Evolutionary conservation across 176 grass and related monocot genomes (phyloP).

Genomic region (Oryza longistaminata): DNA sequence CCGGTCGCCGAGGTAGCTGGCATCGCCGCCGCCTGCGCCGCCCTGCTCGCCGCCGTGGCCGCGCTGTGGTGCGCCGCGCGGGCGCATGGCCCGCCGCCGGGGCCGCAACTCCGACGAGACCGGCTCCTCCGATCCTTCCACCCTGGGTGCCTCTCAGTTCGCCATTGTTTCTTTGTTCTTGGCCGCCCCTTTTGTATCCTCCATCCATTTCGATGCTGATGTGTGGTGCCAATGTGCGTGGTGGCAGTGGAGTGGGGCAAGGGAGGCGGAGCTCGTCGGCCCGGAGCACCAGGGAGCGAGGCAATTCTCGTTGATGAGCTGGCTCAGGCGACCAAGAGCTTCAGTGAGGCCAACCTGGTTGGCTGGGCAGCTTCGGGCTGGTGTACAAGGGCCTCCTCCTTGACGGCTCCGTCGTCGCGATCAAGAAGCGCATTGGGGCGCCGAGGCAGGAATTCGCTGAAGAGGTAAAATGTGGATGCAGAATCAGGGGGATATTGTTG

Average conservation of each 20-base stretch:
- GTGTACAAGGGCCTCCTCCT: constrained; percentile 97
- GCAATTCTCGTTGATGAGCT: constrained; percentile 79
- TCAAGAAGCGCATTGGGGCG: constrained; percentile 64
- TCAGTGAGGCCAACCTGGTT: constrained; percentile 69
- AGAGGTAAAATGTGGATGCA: constrained; percentile 64
- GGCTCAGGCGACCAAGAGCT: constrained; percentile 79
- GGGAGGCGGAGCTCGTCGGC: constrained; percentile 43
- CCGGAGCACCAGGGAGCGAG: constrained; percentile 52
- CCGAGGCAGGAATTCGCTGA: constrained; percentile 63
- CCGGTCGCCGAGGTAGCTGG: constrained; percentile 69
- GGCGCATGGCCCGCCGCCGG: constrained; percentile 47
- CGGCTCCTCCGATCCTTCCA: constrained; percentile 89
- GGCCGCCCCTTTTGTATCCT: constrained; percentile 2
- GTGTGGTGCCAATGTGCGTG: not conserved
- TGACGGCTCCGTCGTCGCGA: constrained; percentile 80
- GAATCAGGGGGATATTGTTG: not conserved
- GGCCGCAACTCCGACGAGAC: constrained; percentile 87
- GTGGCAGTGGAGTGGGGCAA: constrained; percentile 84
- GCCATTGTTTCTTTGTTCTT: too few relatives aligned
- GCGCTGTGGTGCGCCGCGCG: constrained; percentile 48
- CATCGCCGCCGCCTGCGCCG: constrained; percentile 59
- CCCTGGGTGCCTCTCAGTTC: constrained; percentile 60
- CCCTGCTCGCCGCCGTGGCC: constrained; percentile 42
- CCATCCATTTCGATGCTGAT: not conserved
- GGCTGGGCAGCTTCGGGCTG: constrained; percentile 77